phyloP scores from a whole-genome alignment of 352 stramenopile species.

The Phytophthora pinifolia region DNA sequence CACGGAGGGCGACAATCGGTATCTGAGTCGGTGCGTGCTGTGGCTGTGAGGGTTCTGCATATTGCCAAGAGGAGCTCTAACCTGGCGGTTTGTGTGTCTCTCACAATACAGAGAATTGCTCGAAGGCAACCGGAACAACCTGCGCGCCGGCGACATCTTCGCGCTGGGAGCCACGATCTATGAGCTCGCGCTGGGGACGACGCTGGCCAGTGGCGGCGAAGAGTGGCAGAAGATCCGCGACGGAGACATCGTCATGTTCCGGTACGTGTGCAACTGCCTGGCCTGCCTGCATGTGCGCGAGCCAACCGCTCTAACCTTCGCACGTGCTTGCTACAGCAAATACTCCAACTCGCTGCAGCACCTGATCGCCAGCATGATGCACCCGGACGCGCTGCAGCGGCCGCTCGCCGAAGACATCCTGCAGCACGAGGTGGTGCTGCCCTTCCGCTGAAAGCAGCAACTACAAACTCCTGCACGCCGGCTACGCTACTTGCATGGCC shows the following conservation, averaged over 20 bases:
- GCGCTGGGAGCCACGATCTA: constrained; percentile 86
- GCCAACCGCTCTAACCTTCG: no score
- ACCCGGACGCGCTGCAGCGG: constrained; percentile 80
- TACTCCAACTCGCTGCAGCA: constrained; percentile 89
- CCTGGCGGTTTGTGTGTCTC: background rate
- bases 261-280: constrained; percentile 31
- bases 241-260: constrained; percentile 78
- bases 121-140: constrained; percentile 75
- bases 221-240: constrained; percentile 89
- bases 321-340: constrained; percentile 38
- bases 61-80: background rate
- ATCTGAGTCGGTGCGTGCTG: constrained; percentile 66
- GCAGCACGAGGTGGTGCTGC: constrained; percentile 79
- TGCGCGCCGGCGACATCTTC: constrained; percentile 81
- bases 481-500: constrained; percentile 17
- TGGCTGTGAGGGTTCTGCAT: no score
- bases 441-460: constrained; percentile 41
- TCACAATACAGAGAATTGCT: constrained; percentile 56
- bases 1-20: constrained; percentile 86
- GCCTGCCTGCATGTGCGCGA: constrained; percentile 11
- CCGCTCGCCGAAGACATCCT: constrained; percentile 82
- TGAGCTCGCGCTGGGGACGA: constrained; percentile 69
- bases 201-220: constrained; percentile 69
- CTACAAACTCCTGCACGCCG: constrained; percentile 11
- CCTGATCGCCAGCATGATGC: constrained; percentile 86